Evolutionary conservation across 495 filamentous ascomycete species (phyloP), one percentile per base, ranked within the genome.

Genomic region (Penicillium paxilli): DNA sequence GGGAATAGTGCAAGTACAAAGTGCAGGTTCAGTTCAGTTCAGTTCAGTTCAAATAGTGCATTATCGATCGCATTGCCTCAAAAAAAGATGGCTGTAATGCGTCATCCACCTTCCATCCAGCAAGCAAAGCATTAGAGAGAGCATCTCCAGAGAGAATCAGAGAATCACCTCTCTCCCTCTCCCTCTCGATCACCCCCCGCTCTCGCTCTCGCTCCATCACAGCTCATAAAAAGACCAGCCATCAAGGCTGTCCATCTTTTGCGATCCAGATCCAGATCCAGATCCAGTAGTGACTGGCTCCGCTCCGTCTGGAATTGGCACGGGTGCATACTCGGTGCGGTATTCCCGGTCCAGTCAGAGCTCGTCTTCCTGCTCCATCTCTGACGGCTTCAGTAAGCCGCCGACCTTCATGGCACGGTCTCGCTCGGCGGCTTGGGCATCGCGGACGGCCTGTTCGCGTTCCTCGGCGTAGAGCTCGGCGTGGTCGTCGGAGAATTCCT

Each of bases 401-500:
- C 92, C 89, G 35, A 97, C 91, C 72, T 91, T 96, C 73, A 92
- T 86, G n/a, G 88, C 84, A 49, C 91, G 84, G 69, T 93, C 89
- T 58, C 89, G 81, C 69, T 97, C 92, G 2, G 88, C 90, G 47
- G 83, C 82, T 58, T 87, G 84, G 38, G 88, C 89, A 59, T 90
- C 91, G 53, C 85, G 81, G 44, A 88, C 81, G 49, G 87, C 86
- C 62, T 90, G 86, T 69, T 98, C 94, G 57, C 94, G 86, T 66
- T 98, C 95, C 48, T 97, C 92, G 3, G 90, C 87, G 73, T 87
- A 99, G n/a, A 98, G 80, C 59, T 98, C 94, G 5, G 93, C 87
- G 40, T 79, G 74, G 44, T 90, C 94, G 11, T 89, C 90, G 12
- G 83, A 82, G 63, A 97, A 98, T 72, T 99, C 94, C 72, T 96